A percentile compares a stretch with the other conserved stretches of the same genome.
These are phyloP conservation scores for Dryas drummondii DNA, from an alignment of 306 rosid genomes.

Conservation along the genomic window DNA sequence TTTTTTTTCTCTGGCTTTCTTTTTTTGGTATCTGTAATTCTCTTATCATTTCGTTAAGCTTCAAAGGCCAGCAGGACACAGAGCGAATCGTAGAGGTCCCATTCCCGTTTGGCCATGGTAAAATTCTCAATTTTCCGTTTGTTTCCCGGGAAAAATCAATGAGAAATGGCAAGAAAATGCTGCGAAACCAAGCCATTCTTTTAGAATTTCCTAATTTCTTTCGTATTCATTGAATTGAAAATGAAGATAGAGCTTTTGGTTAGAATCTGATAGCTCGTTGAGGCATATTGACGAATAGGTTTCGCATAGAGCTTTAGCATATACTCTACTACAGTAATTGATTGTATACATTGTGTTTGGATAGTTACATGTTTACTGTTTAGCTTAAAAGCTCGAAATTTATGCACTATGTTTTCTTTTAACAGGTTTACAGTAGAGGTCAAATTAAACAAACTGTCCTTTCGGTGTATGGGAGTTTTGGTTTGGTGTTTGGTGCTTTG, in stretches of 20 bases:
- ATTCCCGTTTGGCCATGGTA: constrained; percentile 25
- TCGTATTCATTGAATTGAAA: background rate
- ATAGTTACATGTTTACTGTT: background rate
- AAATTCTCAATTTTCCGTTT: constrained; percentile 23
- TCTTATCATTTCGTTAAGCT: background rate
- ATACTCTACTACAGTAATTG: background rate
- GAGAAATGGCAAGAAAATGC: background rate
- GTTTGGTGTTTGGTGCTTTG: constrained; percentile 67
- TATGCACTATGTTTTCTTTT: constrained; percentile 6
- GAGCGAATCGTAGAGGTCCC: background rate
- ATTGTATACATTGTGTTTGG: background rate
- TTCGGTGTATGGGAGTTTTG: constrained; percentile 69
- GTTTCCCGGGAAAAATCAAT: background rate
- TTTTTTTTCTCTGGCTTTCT: background rate
- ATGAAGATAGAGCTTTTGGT: background rate
- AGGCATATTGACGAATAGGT: background rate
- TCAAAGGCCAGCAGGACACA: background rate
- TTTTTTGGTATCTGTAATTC: background rate
- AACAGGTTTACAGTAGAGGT: constrained; percentile 53
- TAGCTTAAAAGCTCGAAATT: background rate
- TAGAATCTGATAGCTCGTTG: too few relatives aligned
- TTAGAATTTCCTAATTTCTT: background rate
- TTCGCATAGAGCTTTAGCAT: constrained; percentile 2
- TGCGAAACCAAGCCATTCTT: background rate
- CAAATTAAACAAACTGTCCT: constrained; percentile 37